Percentiles rank a stretch among this genome's conserved stretches.
phyloP scores from a whole-genome alignment of 75 land plant species.

The Chamaecyparis obtusa region DNA sequence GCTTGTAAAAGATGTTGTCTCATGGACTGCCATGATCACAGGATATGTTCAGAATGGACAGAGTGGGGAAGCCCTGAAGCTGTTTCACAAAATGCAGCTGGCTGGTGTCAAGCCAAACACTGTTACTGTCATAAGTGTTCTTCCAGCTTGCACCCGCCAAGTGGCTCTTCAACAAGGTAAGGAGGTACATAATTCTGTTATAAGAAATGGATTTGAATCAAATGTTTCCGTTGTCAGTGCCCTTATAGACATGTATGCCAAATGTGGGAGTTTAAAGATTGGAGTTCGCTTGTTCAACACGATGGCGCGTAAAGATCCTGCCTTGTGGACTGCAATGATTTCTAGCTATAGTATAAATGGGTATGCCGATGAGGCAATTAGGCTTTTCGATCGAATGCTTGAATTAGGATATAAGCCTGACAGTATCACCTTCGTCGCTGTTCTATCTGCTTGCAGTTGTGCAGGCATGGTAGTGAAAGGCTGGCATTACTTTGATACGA shows the following conservation, averaged over 20 bases:
- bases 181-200: constrained; percentile 4
- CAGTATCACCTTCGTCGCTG: neutral
- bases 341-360: constrained; percentile 17
- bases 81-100: constrained; percentile 15
- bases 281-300: constrained; percentile 6
- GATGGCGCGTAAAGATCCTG: neutral
- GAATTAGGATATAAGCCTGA: neutral
- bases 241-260: constrained; percentile 12
- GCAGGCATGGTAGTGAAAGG: constrained; percentile 18
- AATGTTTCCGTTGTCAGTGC: neutral
- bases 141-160: constrained; percentile 15
- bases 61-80: constrained; percentile 4
- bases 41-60: constrained; percentile 15
- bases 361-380: neutral
- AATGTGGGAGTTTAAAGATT: constrained; percentile 14
- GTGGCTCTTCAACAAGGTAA: constrained; percentile 11
- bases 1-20: constrained; percentile 6
- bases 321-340: constrained; percentile 18
- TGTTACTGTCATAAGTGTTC: constrained; percentile 8
- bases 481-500: neutral
- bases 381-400: constrained; percentile 11
- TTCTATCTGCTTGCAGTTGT: constrained; percentile 18
- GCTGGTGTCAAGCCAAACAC: neutral
- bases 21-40: constrained; percentile 21
- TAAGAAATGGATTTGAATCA: constrained; percentile 10